Conservation (phyloP, 805 yeast genomes). For the Ogataea salicorniae region DNA sequence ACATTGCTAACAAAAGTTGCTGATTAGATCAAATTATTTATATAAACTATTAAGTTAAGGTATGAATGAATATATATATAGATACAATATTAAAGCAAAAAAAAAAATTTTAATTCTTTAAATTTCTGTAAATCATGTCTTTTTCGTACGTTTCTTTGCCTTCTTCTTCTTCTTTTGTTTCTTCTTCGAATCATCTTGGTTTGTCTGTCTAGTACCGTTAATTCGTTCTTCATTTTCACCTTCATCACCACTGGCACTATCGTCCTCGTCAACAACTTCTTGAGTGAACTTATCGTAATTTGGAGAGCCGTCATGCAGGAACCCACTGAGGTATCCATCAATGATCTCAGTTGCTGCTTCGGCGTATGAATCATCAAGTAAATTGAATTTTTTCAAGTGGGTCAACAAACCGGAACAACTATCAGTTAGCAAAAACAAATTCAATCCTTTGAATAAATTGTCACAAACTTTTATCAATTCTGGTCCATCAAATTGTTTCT, state of each 20-base stretch:
- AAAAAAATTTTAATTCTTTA: not conserved
- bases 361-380: slow-evolving; percentile 1
- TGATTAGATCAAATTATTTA: too few relatives aligned
- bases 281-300: not conserved
- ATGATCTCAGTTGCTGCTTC: not conserved
- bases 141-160: not conserved
- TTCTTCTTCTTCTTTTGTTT: slow-evolving; percentile 1
- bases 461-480: slow-evolving; percentile 15
- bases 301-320: not conserved
- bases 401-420: slow-evolving; percentile 4
- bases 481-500: slow-evolving; percentile 7
- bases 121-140: too few relatives aligned
- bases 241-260: not conserved
- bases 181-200: not conserved
- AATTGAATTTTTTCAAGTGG: slow-evolving; percentile 4
- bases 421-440: slow-evolving; percentile 5
- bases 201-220: not conserved
- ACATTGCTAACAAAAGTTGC: too few relatives aligned
- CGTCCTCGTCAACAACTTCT: not conserved
- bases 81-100: too few relatives aligned
- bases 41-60: too few relatives aligned
- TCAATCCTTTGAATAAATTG: slow-evolving; percentile 14
- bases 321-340: not conserved
- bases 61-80: too few relatives aligned
- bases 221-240: not conserved